Evolutionary conservation across 176 grass and related monocot genomes (phyloP).

Genomic region (Raddia distichophylla): DNA sequence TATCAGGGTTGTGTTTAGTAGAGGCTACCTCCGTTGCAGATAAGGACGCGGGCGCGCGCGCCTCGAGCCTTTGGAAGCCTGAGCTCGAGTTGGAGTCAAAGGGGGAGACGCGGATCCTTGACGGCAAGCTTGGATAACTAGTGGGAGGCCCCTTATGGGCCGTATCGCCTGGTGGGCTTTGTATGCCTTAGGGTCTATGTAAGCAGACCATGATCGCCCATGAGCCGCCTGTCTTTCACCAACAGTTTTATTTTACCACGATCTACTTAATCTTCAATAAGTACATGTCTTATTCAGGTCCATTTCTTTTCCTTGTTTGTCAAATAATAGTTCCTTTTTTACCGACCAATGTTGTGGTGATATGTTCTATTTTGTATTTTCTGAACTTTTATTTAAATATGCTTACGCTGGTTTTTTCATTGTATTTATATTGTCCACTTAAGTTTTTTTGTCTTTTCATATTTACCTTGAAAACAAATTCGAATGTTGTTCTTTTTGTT

Average conservation of each 20-base stretch:
- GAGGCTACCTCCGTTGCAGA: too few relatives aligned
- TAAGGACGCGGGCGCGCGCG: too few relatives aligned
- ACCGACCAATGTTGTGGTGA: not conserved
- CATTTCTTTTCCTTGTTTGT: not conserved
- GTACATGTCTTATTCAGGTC: not conserved
- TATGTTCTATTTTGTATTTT: not conserved
- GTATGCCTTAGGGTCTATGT: too few relatives aligned
- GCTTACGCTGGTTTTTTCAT: not conserved
- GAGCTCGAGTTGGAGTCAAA: too few relatives aligned
- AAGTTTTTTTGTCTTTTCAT: not conserved
- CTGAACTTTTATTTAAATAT: not conserved
- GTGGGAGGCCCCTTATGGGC: too few relatives aligned
- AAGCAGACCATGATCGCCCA: too few relatives aligned
- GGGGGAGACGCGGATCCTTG: too few relatives aligned
- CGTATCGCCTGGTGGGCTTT: too few relatives aligned
- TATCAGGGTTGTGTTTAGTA: too few relatives aligned
- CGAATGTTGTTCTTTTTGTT: not conserved
- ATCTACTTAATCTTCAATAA: not conserved
- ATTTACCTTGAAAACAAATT: constrained; percentile 6
- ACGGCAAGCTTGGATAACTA: too few relatives aligned
- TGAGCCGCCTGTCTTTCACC: too few relatives aligned
- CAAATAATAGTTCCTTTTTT: not conserved
- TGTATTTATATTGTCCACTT: not conserved
- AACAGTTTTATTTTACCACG: constrained; percentile 9
- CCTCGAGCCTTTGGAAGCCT: too few relatives aligned